Evolutionary conservation across 2,329 filamentous ascomycete genomes (phyloP), one percentile per base, ranked within the genome.

Genomic region (Grosmannia clavigera): DNA sequence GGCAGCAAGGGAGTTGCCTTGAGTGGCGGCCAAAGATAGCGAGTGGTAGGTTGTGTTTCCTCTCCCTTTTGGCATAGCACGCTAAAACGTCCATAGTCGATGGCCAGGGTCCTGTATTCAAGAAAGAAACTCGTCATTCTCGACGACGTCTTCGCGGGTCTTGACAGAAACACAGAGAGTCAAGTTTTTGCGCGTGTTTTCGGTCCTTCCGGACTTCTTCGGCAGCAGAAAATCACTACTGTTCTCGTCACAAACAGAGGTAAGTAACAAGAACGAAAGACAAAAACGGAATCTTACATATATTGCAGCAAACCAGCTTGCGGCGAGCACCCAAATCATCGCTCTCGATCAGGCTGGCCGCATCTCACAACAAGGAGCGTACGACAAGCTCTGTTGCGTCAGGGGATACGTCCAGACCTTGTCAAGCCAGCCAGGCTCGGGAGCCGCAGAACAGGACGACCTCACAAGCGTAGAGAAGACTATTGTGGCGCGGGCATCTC

Each of bases 51-150:
- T 43, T 46, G n/a, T 40, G 12, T 12, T 27, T 43, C 43, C 43
- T 46, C 25, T 43, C 35, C 33, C 35, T 31, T 31, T 56, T 33
- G n/a, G 25, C 35, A 56, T 29, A 35, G 12, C 54, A 10, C 46
- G 12, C 38, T 56, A 14, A 55, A 27, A 40, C 5, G 5, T n/a
- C 6, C 12, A 29, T 55, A 75, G 67, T 70, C 74, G 1, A 66
- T 80, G 2, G 77, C 78, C 3, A 69, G 78, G 16, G 76, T 76
- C 1, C 64, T 80, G 0, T 81, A 77, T 60, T 69, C 73, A 1
- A 64, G 69, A 12, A 68, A 65, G 5, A 65, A 71, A 1, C 66
- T 79, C 0, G 25, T 76, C 1, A 48, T 81, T 4, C 66, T 81
- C 1, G 78, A 81, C 60, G 77, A 81, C 57, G 66, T 72, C 0